Evolutionary conservation across 352 stramenopile species (phyloP).

Genomic region (Elongisporangium anandrum): DNA sequence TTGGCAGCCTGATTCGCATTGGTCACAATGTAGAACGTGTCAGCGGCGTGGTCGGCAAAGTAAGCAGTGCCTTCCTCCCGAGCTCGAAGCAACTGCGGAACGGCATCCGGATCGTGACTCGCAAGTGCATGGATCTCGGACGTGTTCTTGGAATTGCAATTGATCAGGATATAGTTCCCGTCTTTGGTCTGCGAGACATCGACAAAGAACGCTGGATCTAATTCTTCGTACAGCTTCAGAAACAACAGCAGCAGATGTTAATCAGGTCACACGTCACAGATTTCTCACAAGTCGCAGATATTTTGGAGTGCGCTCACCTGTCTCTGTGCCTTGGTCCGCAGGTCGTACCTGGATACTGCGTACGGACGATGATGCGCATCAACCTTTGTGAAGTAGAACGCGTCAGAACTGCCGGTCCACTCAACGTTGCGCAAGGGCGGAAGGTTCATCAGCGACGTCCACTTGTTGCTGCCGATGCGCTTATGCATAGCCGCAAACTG

Average conservation of each 20-base stretch:
- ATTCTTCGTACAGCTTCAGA: slow-evolving; percentile 68
- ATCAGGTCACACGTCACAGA: slow-evolving; percentile 1
- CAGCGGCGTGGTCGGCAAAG: slow-evolving; percentile 76
- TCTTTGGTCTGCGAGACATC: slow-evolving; percentile 86
- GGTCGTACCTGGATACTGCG: slow-evolving; percentile 61
- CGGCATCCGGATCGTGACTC: slow-evolving; percentile 13
- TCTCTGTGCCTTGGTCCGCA: slow-evolving; percentile 34
- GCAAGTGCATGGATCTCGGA: slow-evolving; percentile 78
- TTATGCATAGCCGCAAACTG: slow-evolving; percentile 46
- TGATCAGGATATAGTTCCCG: slow-evolving; percentile 73
- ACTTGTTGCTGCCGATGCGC: slow-evolving; percentile 23
- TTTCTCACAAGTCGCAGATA: background rate
- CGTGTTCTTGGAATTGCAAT: slow-evolving; percentile 84
- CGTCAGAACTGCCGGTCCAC: slow-evolving; percentile 31
- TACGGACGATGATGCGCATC: slow-evolving; percentile 57
- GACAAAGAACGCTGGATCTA: slow-evolving; percentile 74
- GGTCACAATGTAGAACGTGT: slow-evolving; percentile 77
- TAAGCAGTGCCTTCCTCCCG: slow-evolving; percentile 67
- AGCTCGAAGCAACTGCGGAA: slow-evolving; percentile 38
- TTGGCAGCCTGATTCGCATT: slow-evolving; percentile 68
- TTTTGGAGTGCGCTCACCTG: slow-evolving; percentile 26
- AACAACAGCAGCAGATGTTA: slow-evolving; percentile 1
- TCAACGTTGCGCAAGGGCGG: slow-evolving; percentile 66
- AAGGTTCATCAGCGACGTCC: slow-evolving; percentile 30
- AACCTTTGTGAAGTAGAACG: slow-evolving; percentile 81